Evolutionary conservation across 495 filamentous ascomycete genomes (phyloP).

Genomic region (Penicillium alfredii): DNA sequence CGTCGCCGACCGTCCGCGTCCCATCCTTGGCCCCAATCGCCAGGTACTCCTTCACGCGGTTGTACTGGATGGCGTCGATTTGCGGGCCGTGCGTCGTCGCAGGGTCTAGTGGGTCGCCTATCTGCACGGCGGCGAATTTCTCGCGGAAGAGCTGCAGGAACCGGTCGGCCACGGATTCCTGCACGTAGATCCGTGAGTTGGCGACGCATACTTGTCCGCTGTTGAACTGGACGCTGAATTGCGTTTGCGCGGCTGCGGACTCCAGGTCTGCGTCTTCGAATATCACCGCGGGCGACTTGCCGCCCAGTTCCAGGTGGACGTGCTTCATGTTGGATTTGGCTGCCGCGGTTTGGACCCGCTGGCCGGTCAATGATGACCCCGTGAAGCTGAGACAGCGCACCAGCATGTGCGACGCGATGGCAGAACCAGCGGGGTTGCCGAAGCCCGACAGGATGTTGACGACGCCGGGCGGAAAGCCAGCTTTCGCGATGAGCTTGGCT

Average conservation of each 20-base stretch:
- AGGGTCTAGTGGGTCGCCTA: constrained; percentile 71
- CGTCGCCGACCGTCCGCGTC: constrained; percentile 62
- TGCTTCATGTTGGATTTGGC: constrained; percentile 79
- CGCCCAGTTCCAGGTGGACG: constrained; percentile 88
- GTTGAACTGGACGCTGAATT: constrained; percentile 63
- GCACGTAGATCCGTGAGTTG: constrained; percentile 79
- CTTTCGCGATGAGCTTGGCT: constrained; percentile 63
- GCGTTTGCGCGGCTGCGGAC: constrained; percentile 72
- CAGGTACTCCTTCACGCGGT: constrained; percentile 71
- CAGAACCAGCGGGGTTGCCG: constrained; percentile 45
- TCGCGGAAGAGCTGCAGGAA: constrained; percentile 71
- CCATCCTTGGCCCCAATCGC: constrained; percentile 70
- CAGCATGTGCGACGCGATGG: constrained; percentile 45
- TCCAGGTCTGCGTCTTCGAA: constrained; percentile 89
- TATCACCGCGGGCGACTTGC: constrained; percentile 80
- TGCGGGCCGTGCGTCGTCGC: constrained; percentile 78
- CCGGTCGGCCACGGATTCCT: constrained; percentile 69
- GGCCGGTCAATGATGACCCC: constrained; percentile 73
- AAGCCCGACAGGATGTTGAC: constrained; percentile 50
- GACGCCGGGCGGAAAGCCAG: constrained; percentile 50
- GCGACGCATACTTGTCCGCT: constrained; percentile 90
- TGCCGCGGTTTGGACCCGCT: constrained; percentile 82
- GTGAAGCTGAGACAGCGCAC: constrained; percentile 93
- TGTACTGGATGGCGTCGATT: constrained; percentile 75
- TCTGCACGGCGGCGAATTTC: constrained; percentile 54